Percentiles rank a stretch among this genome's conserved stretches.
Evolutionary conservation across 2,329 filamentous ascomycete genomes (phyloP).

Genomic region (Cryphonectria naterciae): DNA sequence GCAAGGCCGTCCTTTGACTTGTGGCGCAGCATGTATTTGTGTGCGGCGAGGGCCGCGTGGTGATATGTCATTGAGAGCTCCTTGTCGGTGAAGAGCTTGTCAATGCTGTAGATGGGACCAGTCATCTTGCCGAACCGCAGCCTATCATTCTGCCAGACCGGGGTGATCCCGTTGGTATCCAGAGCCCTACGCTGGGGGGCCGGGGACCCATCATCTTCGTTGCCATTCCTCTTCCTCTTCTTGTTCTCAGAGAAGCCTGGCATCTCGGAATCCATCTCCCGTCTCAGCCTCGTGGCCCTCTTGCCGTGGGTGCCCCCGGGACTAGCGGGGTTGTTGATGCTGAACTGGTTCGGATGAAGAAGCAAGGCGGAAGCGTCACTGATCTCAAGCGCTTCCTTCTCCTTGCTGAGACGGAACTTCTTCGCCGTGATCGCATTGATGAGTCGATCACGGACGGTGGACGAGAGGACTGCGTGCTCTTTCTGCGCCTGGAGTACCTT

Average conservation of each 20-base stretch:
- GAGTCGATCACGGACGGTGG: slow-evolving; percentile 67
- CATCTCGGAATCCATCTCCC: slow-evolving; percentile 60
- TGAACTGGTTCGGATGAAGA: slow-evolving; percentile 70
- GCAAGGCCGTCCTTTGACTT: slow-evolving; percentile 56
- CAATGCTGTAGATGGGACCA: slow-evolving; percentile 66
- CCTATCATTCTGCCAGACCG: slow-evolving; percentile 66
- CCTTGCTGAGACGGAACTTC: slow-evolving; percentile 65
- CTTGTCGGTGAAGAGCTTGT: slow-evolving; percentile 73
- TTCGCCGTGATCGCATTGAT: slow-evolving; percentile 68
- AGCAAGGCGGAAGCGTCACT: slow-evolving; percentile 67
- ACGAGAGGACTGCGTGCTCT: slow-evolving; percentile 62
- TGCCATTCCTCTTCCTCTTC: slow-evolving; percentile 64
- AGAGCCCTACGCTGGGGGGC: slow-evolving; percentile 59
- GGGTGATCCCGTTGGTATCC: slow-evolving; percentile 61
- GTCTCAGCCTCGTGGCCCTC: slow-evolving; percentile 63
- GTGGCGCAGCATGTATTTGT: slow-evolving; percentile 64
- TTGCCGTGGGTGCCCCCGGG: slow-evolving; percentile 67
- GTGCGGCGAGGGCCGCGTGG: slow-evolving; percentile 62
- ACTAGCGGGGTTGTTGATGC: slow-evolving; percentile 66
- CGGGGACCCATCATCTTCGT: slow-evolving; percentile 67
- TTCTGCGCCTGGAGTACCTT: slow-evolving; percentile 65
- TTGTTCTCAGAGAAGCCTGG: slow-evolving; percentile 58
- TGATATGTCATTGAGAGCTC: slow-evolving; percentile 70
- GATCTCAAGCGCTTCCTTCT: slow-evolving; percentile 71
- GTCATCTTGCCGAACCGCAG: slow-evolving; percentile 59